phyloP scores from a whole-genome alignment of 176 grass and related monocot genomes.

The Ampelocalamus luodianensis region DNA sequence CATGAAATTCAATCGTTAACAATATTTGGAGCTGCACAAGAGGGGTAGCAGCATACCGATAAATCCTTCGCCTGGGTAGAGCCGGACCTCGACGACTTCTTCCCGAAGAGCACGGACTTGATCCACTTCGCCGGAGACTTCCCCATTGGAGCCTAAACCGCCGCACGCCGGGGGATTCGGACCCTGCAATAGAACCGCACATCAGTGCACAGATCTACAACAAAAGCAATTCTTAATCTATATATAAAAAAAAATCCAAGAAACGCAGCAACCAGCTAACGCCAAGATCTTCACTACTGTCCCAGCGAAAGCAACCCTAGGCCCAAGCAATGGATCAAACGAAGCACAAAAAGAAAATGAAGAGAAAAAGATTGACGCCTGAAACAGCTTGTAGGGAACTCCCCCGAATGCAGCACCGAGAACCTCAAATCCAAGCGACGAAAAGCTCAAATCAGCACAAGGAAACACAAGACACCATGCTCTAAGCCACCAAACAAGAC shows the following conservation, averaged over 20 bases:
- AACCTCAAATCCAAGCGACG: not conserved
- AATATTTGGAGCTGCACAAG: not conserved
- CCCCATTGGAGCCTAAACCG: slow-evolving; percentile 55
- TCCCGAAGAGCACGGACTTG: slow-evolving; percentile 75
- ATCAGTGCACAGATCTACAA: slow-evolving; percentile 47
- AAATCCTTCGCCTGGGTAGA: slow-evolving; percentile 61
- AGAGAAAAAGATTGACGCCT: not conserved
- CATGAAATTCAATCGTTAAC: not conserved
- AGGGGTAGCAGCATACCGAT: slow-evolving; percentile 37
- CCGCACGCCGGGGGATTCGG: slow-evolving; percentile 26
- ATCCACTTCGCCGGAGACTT: slow-evolving; percentile 89
- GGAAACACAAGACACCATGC: not conserved
- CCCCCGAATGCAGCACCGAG: slow-evolving; percentile 29
- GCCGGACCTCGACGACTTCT: slow-evolving; percentile 68
- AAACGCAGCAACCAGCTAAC: not conserved
- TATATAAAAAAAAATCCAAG: not conserved
- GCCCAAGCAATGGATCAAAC: not conserved
- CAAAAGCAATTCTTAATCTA: not conserved
- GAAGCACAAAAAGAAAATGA: not conserved
- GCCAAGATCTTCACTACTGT: not conserved
- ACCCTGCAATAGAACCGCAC: slow-evolving; percentile 20
- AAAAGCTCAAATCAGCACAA: not conserved
- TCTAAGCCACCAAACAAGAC: not conserved
- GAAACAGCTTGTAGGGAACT: not conserved
- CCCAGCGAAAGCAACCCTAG: slow-evolving; percentile 1